Conservation (phyloP, 371 early-diverging fungal species). For the Rhizopus stolonifer region DNA sequence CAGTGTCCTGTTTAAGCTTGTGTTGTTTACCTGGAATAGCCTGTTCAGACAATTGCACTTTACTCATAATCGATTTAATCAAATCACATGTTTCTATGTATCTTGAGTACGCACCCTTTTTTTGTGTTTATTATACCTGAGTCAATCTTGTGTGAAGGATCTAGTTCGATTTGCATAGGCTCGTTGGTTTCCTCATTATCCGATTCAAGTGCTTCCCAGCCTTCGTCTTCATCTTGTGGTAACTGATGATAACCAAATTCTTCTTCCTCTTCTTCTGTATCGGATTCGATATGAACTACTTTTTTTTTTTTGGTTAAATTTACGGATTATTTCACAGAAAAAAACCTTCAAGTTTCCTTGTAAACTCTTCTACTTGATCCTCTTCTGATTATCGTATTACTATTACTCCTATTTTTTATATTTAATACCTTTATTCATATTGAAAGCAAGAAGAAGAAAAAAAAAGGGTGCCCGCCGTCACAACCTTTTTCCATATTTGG, state of each 20-base stretch:
- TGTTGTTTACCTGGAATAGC: slow-evolving; percentile 34
- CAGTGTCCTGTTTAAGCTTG: not conserved
- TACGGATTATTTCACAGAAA: not conserved
- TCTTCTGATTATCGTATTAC: not conserved
- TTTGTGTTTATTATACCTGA: slow-evolving; percentile 19
- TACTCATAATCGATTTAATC: slow-evolving; percentile 41
- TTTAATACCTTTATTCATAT: no score
- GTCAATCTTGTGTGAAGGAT: slow-evolving; percentile 12
- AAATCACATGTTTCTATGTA: slow-evolving; percentile 31
- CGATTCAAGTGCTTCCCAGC: slow-evolving; percentile 12
- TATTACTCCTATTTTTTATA: no score
- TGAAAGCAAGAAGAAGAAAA: no score
- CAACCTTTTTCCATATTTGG: no score
- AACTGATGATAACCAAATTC: slow-evolving; percentile 30
- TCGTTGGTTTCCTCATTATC: slow-evolving; percentile 16
- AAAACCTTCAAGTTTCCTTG: slow-evolving; percentile 38
- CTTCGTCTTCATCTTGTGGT: slow-evolving; percentile 34
- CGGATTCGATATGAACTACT: slow-evolving; percentile 25
- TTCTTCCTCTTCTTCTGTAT: slow-evolving; percentile 8
- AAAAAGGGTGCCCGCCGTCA: no score
- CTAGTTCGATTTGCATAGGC: slow-evolving; percentile 21
- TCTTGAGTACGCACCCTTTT: not conserved
- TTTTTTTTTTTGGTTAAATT: not conserved
- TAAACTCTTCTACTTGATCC: slow-evolving; percentile 39
- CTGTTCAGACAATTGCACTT: slow-evolving; percentile 29